Evolutionary conservation across 352 stramenopile species (phyloP), one percentile per base, ranked within the genome.

Genomic region (Phytopythium kandeliae): DNA sequence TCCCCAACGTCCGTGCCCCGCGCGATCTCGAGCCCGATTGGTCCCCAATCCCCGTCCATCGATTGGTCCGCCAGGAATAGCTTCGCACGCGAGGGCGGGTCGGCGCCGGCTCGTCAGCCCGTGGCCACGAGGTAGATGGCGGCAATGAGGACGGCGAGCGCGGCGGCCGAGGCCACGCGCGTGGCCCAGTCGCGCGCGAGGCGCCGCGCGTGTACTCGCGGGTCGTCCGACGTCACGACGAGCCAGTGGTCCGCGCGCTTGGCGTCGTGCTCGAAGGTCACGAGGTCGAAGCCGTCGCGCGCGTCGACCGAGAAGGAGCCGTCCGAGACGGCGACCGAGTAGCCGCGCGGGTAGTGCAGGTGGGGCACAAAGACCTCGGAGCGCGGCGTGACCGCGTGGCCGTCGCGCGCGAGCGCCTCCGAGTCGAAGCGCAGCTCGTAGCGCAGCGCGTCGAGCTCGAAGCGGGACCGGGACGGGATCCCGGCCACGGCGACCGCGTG

Each of bases 201-300:
- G 28, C 59, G 55, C 13, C 48, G 55, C 24, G 58, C 62, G 43
- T 78, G 65, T 19, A 79, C 62, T 8, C 35, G 63, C 30, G 52
- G 28, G 48, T 84, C 73, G 40, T 84, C 75, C 1, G 69, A 72
- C 26, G 65, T 69, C 47, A 84, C 49, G 48, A 77, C 54, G 21
- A 84, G 33, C 62, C 60, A 73, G 51, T 84, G 73, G 2, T 21
- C 13, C 25, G 19, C 16, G n/a, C 28, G 28, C 21, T n/a, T 25
- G 49, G 67, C 59, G 65, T 79, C 60, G 51, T 87, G 79, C n/a
- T 66, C 44, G 48, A 71, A 85, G n/a, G 58, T 65, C 53, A 91
- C 58, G 2, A 69, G 43, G 44, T 91, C 80, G 64, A 67, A 89
- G 5, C 74, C 78, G 59, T 88, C 74, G 45, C 78, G 62, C 16